Conservation (phyloP, 495 filamentous ascomycete genomes). For the Hyphodiscus hymeniophilus region DNA sequence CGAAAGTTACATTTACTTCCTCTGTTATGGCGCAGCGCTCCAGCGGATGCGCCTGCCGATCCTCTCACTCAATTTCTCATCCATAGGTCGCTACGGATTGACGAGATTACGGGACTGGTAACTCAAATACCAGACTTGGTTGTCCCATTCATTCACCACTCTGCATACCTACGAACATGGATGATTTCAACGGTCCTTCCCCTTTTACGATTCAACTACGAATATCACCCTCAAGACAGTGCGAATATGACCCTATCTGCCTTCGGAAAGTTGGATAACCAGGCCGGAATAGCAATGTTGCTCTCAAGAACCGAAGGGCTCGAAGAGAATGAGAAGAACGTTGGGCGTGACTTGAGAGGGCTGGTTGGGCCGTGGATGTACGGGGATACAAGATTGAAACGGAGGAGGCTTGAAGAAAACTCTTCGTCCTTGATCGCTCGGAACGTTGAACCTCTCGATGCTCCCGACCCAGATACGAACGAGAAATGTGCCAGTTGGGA, state of each 20-base stretch:
- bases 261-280: constrained; percentile 55
- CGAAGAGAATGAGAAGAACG: constrained; percentile 34
- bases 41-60: constrained; percentile 41
- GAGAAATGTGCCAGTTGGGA: constrained; percentile 57
- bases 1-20: constrained; percentile 62
- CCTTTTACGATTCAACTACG: constrained; percentile 70
- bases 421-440: constrained; percentile 6
- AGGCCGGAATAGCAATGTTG: constrained; percentile 56
- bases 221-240: constrained; percentile 63
- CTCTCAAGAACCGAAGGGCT: constrained; percentile 51
- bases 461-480: constrained; percentile 3
- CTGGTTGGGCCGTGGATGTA: constrained; percentile 79
- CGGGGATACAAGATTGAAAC: constrained; percentile 55
- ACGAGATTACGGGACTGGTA: constrained; percentile 69
- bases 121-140: constrained; percentile 63
- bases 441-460: constrained; percentile 6
- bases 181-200: constrained; percentile 73
- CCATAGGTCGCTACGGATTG: constrained; percentile 66
- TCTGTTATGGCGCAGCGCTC: constrained; percentile 41
- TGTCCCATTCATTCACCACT: constrained; percentile 64
- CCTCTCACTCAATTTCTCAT: constrained; percentile 62
- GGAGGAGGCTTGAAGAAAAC: constrained; percentile 21
- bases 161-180: constrained; percentile 60
- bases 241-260: constrained; percentile 45
- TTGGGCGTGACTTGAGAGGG: constrained; percentile 65